phyloP scores from a whole-genome alignment of 495 filamentous ascomycete genomes.

The Penicillium ucsense region DNA sequence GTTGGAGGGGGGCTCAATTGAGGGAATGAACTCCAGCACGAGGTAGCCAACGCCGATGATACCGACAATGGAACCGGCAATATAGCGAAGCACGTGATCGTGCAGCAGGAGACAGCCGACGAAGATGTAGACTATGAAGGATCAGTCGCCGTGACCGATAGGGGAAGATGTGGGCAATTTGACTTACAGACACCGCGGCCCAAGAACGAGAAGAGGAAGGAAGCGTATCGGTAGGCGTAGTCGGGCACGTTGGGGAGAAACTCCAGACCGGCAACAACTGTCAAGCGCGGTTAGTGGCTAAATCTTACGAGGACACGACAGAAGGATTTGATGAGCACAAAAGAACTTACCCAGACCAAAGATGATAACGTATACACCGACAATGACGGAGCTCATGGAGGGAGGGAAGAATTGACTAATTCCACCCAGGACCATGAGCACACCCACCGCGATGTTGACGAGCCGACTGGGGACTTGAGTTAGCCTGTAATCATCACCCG shows the following conservation, averaged over 20 bases:
- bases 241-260: slow-evolving; percentile 80
- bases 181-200: slow-evolving; percentile 88
- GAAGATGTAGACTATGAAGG: slow-evolving; percentile 81
- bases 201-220: slow-evolving; percentile 95
- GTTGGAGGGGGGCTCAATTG: slow-evolving; percentile 93
- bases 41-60: slow-evolving; percentile 70
- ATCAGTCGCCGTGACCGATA: slow-evolving; percentile 10
- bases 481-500: neutral
- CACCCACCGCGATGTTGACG: slow-evolving; percentile 82
- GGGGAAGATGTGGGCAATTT: neutral
- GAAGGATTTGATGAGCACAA: neutral
- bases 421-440: slow-evolving; percentile 82
- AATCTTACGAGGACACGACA: neutral
- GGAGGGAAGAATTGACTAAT: slow-evolving; percentile 70
- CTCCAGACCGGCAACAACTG: slow-evolving; percentile 50
- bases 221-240: slow-evolving; percentile 84
- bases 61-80: slow-evolving; percentile 64
- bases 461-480: slow-evolving; percentile 55
- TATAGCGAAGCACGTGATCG: slow-evolving; percentile 41
- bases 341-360: slow-evolving; percentile 71
- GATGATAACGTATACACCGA: slow-evolving; percentile 77
- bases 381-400: slow-evolving; percentile 46
- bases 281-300: slow-evolving; percentile 3
- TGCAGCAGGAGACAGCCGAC: slow-evolving; percentile 75
- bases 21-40: slow-evolving; percentile 86